These are phyloP conservation scores for Ophiosphaerella narmari DNA, from an alignment of 2,329 filamentous ascomycete species.

Conservation along the genomic window DNA sequence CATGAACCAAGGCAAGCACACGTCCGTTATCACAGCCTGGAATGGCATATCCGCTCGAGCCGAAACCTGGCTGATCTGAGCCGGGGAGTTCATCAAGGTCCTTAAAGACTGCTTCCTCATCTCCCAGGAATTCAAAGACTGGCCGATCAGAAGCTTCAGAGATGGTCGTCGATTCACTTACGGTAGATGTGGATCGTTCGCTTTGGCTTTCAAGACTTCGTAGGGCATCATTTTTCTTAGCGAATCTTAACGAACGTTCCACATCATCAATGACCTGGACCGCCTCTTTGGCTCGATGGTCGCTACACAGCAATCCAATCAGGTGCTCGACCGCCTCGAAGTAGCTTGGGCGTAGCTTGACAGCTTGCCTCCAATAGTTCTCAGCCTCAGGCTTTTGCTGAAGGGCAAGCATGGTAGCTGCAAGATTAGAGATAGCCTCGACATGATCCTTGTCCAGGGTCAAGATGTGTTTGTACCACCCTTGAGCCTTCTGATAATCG, in stretches of 20 bases:
- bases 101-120: conserved; percentile 44
- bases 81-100: conserved; percentile 48
- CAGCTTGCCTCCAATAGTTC: conserved; percentile 81
- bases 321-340: conserved; percentile 96
- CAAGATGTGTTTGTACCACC: conserved; percentile 74
- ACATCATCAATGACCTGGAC: conserved; percentile 86
- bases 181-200: conserved; percentile 64
- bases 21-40: conserved; percentile 87
- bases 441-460: conserved; percentile 70
- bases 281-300: conserved; percentile 80
- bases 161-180: conserved; percentile 58
- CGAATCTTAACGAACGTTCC: conserved; percentile 69
- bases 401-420: conserved; percentile 84
- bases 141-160: conserved; percentile 63
- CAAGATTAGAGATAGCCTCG: conserved; percentile 91
- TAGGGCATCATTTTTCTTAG: conserved; percentile 53
- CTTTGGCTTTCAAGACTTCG: conserved; percentile 60
- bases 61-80: conserved; percentile 62
- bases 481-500: conserved; percentile 75
- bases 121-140: conserved; percentile 58
- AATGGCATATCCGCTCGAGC: conserved; percentile 82
- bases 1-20: conserved; percentile 90
- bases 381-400: conserved; percentile 83
- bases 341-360: conserved; percentile 81
- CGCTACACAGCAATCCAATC: conserved; percentile 81